These are phyloP conservation scores for Lactarius akahatsu DNA, from an alignment of 768 basidiomycete species.

Conservation along the genomic window DNA sequence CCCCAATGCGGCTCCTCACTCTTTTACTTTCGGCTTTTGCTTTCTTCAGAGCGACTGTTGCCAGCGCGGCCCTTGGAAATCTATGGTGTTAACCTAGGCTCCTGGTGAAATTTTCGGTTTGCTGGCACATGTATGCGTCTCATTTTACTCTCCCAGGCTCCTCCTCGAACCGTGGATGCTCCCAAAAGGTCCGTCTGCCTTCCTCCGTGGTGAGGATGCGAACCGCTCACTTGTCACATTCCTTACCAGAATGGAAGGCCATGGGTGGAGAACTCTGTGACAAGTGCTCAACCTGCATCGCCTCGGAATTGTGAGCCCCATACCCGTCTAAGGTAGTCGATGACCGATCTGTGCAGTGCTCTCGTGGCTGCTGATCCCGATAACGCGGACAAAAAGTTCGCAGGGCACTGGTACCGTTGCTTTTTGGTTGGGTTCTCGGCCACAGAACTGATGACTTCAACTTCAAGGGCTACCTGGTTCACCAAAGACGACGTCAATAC, in stretches of 20 bases:
- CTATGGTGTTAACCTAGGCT: conserved; percentile 71
- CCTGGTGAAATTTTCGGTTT: conserved; percentile 44
- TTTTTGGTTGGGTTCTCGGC: neutral
- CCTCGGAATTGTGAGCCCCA: conserved; percentile 59
- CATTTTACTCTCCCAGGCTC: conserved; percentile 49
- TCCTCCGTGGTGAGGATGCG: neutral
- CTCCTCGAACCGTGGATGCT: conserved; percentile 81
- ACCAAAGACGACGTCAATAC: conserved; percentile 56
- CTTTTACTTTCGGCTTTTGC: neutral
- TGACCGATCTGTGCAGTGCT: conserved; percentile 40
- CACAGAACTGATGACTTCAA: conserved; percentile 1
- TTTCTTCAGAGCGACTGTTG: neutral
- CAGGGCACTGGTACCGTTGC: conserved; percentile 57
- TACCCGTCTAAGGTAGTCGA: conserved; percentile 49
- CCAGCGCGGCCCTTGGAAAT: conserved; percentile 40
- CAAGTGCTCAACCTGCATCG: conserved; percentile 63
- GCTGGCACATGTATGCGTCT: conserved; percentile 9
- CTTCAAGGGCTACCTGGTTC: conserved; percentile 66
- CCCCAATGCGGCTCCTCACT: conserved; percentile 11
- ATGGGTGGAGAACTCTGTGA: conserved; percentile 71
- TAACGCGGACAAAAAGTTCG: conserved; percentile 54
- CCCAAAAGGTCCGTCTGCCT: conserved; percentile 48
- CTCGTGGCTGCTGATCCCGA: conserved; percentile 59
- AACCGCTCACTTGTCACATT: neutral
- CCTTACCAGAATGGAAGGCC: conserved; percentile 54